phyloP scores from a whole-genome alignment of 805 yeast species.

The Zygosaccharomyces bisporus region DNA sequence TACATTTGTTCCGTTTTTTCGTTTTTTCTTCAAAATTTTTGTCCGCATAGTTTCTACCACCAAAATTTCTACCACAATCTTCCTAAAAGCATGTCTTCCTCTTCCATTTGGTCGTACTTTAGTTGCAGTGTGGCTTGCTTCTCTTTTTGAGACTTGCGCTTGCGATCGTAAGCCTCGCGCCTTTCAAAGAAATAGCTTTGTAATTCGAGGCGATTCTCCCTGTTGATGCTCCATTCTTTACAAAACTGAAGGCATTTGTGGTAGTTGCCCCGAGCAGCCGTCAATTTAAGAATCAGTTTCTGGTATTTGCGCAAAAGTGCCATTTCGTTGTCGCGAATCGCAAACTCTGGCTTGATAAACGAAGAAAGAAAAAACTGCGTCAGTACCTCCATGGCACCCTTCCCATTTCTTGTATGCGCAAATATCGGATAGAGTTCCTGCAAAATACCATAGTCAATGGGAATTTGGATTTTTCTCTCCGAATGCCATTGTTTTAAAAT shows the following conservation, averaged over 20 bases:
- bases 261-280: conserved; percentile 17
- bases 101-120: conserved; percentile 27
- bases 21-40: not conserved
- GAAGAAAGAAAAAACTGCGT: conserved; percentile 10
- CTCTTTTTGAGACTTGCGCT: conserved; percentile 8
- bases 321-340: conserved; percentile 10
- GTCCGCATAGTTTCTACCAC: too few relatives aligned
- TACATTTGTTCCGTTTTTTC: conserved; percentile 3
- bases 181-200: conserved; percentile 13
- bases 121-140: conserved; percentile 7
- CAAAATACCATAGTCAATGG: conserved; percentile 21
- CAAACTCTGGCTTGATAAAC: conserved; percentile 11
- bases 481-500: conserved; percentile 28
- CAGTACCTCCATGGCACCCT: conserved; percentile 20
- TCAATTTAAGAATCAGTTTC: conserved; percentile 19
- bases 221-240: conserved; percentile 22
- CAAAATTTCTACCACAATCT: conserved; percentile 30
- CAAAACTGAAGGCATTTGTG: conserved; percentile 21
- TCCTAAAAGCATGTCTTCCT: conserved; percentile 32
- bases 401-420: conserved; percentile 17
- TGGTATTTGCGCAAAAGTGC: conserved; percentile 21
- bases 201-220: conserved; percentile 15
- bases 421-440: conserved; percentile 19
- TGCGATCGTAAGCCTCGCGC: conserved; percentile 7
- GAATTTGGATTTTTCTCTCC: conserved; percentile 12